Evolutionary conservation across 2,329 filamentous ascomycete species (phyloP).

Genomic region (Clathrospora elynae): DNA sequence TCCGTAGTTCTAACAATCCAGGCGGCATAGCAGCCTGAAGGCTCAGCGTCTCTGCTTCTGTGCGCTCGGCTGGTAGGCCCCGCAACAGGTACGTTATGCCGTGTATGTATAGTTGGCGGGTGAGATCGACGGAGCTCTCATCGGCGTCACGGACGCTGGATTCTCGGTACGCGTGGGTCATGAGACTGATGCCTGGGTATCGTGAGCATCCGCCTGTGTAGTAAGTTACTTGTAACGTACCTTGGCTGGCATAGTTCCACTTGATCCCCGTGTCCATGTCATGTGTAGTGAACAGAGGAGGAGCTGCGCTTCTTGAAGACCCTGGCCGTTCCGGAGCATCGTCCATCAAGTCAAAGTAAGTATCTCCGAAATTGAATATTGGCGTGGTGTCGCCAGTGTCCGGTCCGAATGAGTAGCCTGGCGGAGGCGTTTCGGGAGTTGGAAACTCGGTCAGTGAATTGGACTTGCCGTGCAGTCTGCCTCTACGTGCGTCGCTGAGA

Average conservation of each 20-base stretch:
- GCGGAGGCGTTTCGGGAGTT: slow-evolving; percentile 46
- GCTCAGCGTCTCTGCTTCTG: slow-evolving; percentile 58
- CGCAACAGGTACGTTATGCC: slow-evolving; percentile 67
- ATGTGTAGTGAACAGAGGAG: slow-evolving; percentile 30
- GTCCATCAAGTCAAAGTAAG: slow-evolving; percentile 31
- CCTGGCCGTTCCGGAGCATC: slow-evolving; percentile 31
- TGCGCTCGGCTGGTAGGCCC: slow-evolving; percentile 64
- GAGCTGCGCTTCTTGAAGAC: slow-evolving; percentile 26
- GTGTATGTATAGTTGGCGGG: slow-evolving; percentile 68
- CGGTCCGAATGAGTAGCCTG: slow-evolving; percentile 40
- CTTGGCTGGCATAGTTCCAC: slow-evolving; percentile 60
- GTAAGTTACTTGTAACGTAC: slow-evolving; percentile 32
- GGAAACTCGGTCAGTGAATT: slow-evolving; percentile 23
- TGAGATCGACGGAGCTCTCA: slow-evolving; percentile 53
- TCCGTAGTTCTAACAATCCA: slow-evolving; percentile 21
- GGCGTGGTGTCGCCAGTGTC: no score
- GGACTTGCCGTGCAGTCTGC: slow-evolving; percentile 23
- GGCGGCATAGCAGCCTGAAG: slow-evolving; percentile 59
- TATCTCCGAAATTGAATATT: slow-evolving; percentile 29
- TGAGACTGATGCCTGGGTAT: slow-evolving; percentile 52
- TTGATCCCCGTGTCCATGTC: slow-evolving; percentile 50
- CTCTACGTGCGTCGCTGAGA: slow-evolving; percentile 33
- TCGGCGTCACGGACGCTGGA: slow-evolving; percentile 42
- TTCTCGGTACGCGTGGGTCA: slow-evolving; percentile 55
- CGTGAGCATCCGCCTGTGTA: slow-evolving; percentile 5